Evolutionary conservation across 2,329 filamentous ascomycete genomes (phyloP).

Genomic region (Paracorniculantispora psalliotae): DNA sequence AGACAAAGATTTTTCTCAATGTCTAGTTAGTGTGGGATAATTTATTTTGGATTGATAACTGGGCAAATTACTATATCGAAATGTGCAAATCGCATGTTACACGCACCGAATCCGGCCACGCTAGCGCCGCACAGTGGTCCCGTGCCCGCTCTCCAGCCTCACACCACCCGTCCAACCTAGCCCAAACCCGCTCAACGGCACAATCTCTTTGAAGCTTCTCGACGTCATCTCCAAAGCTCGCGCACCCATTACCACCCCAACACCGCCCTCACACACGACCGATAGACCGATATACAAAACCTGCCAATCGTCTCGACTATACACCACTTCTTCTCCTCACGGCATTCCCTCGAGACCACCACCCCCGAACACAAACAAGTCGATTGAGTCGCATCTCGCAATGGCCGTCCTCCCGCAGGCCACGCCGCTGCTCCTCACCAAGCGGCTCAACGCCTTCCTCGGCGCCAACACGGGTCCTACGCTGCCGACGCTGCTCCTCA

Average conservation of each 20-base stretch:
- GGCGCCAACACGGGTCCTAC: constrained; percentile 51
- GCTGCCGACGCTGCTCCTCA: constrained; percentile 56
- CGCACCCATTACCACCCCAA: not conserved
- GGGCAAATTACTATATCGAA: too few relatives aligned
- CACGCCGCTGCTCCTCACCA: constrained; percentile 59
- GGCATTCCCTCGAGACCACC: not conserved
- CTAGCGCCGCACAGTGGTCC: not conserved
- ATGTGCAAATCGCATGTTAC: too few relatives aligned
- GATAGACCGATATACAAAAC: too few relatives aligned
- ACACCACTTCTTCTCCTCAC: not conserved
- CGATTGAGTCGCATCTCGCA: not conserved
- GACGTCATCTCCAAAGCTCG: not conserved
- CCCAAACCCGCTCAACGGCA: not conserved
- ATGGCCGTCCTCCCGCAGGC: constrained; percentile 38
- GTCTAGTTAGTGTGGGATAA: too few relatives aligned
- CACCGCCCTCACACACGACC: too few relatives aligned
- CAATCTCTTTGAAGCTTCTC: not conserved
- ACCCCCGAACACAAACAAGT: not conserved
- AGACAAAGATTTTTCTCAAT: too few relatives aligned
- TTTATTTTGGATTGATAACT: too few relatives aligned
- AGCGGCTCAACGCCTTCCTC: constrained; percentile 59
- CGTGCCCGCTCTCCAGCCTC: not conserved
- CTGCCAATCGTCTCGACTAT: too few relatives aligned
- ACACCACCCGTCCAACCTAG: not conserved
- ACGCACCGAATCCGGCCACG: constrained; percentile 10